Evolutionary conservation across 345 rosid species (phyloP).

Genomic region (Brassica carinata): DNA sequence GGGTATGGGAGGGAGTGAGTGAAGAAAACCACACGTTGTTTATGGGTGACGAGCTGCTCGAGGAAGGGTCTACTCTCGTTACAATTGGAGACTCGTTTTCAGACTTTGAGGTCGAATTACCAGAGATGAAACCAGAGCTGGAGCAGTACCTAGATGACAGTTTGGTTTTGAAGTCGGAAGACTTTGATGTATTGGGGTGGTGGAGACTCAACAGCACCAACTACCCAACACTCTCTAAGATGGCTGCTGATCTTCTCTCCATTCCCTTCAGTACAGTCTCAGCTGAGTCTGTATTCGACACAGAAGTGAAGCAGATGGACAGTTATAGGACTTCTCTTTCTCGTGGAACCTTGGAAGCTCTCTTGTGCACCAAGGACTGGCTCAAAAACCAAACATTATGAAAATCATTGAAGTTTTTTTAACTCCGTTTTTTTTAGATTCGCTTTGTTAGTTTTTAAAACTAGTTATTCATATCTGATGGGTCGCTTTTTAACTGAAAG

Average conservation of each 20-base stretch:
- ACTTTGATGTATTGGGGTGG: constrained; percentile 72
- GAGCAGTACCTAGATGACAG: constrained; percentile 71
- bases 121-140: constrained; percentile 71
- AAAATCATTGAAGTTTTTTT: not conserved
- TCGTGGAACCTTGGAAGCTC: constrained; percentile 72
- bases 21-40: constrained; percentile 23
- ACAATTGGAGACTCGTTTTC: constrained; percentile 51
- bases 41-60: constrained; percentile 31
- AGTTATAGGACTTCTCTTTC: constrained; percentile 57
- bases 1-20: constrained; percentile 19
- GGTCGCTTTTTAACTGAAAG: constrained; percentile 68
- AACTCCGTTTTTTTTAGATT: not conserved
- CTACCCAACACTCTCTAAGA: constrained; percentile 71
- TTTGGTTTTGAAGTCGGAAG: constrained; percentile 54
- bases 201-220: constrained; percentile 67
- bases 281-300: constrained; percentile 55
- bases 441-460: not conserved
- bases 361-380: constrained; percentile 82
- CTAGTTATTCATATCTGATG: constrained; percentile 38
- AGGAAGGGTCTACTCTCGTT: constrained; percentile 48
- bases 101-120: constrained; percentile 62
- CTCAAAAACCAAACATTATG: constrained; percentile 11
- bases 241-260: constrained; percentile 70
- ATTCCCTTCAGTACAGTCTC: constrained; percentile 51
- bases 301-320: constrained; percentile 60